These are phyloP conservation scores for Sporothrix brasiliensis DNA, from an alignment of 2,329 filamentous ascomycete genomes.

Conservation along the genomic window DNA sequence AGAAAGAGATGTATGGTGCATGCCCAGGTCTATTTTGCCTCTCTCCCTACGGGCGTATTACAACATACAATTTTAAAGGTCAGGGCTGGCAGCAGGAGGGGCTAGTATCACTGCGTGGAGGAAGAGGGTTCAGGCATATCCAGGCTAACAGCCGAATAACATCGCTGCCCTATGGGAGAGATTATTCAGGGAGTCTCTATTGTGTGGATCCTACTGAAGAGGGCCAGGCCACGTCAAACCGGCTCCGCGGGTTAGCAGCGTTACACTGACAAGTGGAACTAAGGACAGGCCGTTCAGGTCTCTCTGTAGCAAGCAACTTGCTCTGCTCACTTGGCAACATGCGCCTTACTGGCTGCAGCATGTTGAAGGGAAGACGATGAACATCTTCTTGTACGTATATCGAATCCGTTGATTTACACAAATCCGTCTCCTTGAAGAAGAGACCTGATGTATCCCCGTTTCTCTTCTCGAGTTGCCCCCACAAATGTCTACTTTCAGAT, in stretches of 20 bases:
- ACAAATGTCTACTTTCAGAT: not conserved
- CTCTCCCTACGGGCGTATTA: too few species aligned
- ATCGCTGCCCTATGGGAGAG: constrained; percentile 18
- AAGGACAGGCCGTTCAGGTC: not conserved
- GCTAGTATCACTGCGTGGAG: too few species aligned
- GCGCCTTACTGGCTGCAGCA: not conserved
- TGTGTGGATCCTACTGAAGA: constrained; percentile 26
- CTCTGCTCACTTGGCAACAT: not conserved
- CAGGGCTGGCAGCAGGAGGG: not conserved
- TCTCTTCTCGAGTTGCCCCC: not conserved
- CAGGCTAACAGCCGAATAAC: constrained; percentile 9
- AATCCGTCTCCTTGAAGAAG: not conserved
- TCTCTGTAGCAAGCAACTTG: not conserved
- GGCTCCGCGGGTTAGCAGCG: constrained; percentile 31
- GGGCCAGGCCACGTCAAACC: constrained; percentile 33
- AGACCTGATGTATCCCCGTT: not conserved
- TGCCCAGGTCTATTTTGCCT: constrained; percentile 1
- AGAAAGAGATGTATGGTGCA: constrained; percentile 32
- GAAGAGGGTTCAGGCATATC: constrained; percentile 2
- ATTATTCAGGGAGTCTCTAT: too few species aligned
- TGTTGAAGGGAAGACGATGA: not conserved
- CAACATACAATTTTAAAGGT: not conserved
- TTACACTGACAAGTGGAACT: constrained; percentile 18
- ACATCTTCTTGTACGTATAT: not conserved
- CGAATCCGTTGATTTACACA: constrained; percentile 4